Evolutionary conservation across 345 rosid species (phyloP).

Genomic region (Litchi chinensis): DNA sequence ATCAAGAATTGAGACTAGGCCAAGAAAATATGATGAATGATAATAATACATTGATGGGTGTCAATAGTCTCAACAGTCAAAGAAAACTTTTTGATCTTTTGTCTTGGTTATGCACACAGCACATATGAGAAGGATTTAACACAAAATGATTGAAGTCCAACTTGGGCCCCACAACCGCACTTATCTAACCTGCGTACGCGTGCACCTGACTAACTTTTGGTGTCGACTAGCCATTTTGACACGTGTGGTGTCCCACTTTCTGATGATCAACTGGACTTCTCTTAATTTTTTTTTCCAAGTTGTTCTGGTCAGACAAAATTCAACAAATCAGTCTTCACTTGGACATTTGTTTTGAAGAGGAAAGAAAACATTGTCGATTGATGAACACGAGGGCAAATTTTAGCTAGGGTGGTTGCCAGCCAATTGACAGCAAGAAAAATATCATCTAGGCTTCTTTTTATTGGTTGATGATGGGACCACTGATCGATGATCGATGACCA

Average conservation of each 20-base stretch:
- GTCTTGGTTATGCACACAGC: neutral
- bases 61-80: neutral
- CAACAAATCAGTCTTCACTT: neutral
- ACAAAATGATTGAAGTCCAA: constrained; percentile 6
- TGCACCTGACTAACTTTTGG: constrained; percentile 13
- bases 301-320: neutral
- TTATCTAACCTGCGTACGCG: constrained; percentile 14
- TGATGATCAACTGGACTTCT: neutral
- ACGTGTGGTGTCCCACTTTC: constrained; percentile 14
- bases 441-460: neutral
- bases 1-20: neutral
- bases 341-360: neutral
- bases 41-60: neutral
- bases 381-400: no score
- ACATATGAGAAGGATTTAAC: neutral
- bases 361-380: neutral
- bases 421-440: constrained; percentile 24
- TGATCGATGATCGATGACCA: neutral
- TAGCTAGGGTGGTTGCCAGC: constrained; percentile 25
- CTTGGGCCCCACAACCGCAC: constrained; percentile 8
- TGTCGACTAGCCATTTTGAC: constrained; percentile 21
- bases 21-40: neutral
- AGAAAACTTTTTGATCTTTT: neutral
- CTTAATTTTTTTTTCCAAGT: neutral
- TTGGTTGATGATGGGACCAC: constrained; percentile 1